phyloP scores from a whole-genome alignment of 768 basidiomycete genomes.

The Hortiboletus flavorubellus region DNA sequence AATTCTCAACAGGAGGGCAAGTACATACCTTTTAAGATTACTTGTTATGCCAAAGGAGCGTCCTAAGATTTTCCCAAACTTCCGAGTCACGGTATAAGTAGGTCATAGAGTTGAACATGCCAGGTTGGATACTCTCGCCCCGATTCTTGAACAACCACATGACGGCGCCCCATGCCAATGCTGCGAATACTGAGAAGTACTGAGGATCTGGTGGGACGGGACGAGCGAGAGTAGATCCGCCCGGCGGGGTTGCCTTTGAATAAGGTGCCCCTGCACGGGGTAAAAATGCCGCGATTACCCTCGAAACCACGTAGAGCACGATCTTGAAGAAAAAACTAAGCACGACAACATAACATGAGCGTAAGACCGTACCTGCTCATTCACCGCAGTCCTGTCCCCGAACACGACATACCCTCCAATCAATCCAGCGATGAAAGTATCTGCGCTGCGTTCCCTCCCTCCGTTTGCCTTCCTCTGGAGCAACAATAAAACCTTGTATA shows the following conservation, averaged over 20 bases:
- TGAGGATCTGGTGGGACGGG: slow-evolving; percentile 82
- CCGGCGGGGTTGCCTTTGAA: slow-evolving; percentile 40
- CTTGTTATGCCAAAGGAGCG: slow-evolving; percentile 89
- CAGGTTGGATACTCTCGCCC: slow-evolving; percentile 90
- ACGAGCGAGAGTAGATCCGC: slow-evolving; percentile 44
- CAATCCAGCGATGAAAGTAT: slow-evolving; percentile 91
- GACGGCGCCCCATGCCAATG: slow-evolving; percentile 89
- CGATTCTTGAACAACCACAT: slow-evolving; percentile 94
- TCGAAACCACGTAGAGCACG: slow-evolving; percentile 92
- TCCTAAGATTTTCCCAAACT: slow-evolving; percentile 75
- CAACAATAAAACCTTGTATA: slow-evolving; percentile 86
- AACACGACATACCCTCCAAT: slow-evolving; percentile 90
- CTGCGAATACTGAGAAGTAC: slow-evolving; percentile 85
- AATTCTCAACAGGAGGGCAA: neutral
- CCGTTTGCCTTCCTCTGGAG: slow-evolving; percentile 78
- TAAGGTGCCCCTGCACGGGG: slow-evolving; percentile 68
- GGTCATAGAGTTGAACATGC: slow-evolving; percentile 94
- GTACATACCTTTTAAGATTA: slow-evolving; percentile 30
- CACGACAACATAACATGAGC: slow-evolving; percentile 6
- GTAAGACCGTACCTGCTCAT: slow-evolving; percentile 73
- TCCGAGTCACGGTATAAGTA: slow-evolving; percentile 96
- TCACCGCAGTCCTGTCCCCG: slow-evolving; percentile 81
- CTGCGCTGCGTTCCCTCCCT: slow-evolving; percentile 76
- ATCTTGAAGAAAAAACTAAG: slow-evolving; percentile 52
- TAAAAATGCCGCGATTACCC: slow-evolving; percentile 88